phyloP scores from a whole-genome alignment of 163 green algal species.

The Chlorella variabilis region DNA sequence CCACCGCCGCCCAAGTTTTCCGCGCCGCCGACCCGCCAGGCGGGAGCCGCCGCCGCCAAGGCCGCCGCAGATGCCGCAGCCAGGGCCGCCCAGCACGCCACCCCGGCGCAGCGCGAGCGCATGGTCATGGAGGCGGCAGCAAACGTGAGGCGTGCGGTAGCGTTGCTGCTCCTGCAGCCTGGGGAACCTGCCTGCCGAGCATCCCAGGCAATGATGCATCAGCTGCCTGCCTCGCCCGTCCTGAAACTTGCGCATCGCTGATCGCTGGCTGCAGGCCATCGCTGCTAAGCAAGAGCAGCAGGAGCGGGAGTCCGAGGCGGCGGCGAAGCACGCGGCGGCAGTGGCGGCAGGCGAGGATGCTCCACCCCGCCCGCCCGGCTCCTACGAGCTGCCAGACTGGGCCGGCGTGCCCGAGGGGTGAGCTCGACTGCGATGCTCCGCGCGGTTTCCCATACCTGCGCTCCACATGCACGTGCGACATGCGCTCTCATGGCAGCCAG shows the following conservation, averaged over 20 bases:
- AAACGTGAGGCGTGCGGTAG: slow-evolving; percentile 20
- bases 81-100: slow-evolving; percentile 49
- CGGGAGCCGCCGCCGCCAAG: slow-evolving; percentile 23
- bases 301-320: neutral
- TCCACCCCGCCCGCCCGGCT: neutral
- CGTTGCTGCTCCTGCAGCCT: neutral
- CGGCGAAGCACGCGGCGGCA: neutral
- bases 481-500: neutral
- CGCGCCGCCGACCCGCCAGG: slow-evolving; percentile 5
- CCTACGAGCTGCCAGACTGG: slow-evolving; percentile 41
- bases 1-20: slow-evolving; percentile 32
- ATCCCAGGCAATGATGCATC: neutral
- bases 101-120: slow-evolving; percentile 66
- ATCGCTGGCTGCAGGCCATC: slow-evolving; percentile 20
- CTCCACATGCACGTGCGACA: neutral
- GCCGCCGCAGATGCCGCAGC: slow-evolving; percentile 57
- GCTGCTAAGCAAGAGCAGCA: slow-evolving; percentile 29
- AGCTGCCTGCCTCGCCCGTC: too few relatives aligned
- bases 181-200: neutral
- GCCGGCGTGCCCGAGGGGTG: slow-evolving; percentile 19
- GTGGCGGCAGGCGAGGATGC: neutral
- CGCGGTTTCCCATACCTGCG: neutral
- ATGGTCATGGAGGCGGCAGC: slow-evolving; percentile 65
- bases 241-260: neutral
- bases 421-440: neutral